These are phyloP conservation scores for Anacardium occidentale DNA, from an alignment of 345 rosid genomes.

Conservation along the genomic window DNA sequence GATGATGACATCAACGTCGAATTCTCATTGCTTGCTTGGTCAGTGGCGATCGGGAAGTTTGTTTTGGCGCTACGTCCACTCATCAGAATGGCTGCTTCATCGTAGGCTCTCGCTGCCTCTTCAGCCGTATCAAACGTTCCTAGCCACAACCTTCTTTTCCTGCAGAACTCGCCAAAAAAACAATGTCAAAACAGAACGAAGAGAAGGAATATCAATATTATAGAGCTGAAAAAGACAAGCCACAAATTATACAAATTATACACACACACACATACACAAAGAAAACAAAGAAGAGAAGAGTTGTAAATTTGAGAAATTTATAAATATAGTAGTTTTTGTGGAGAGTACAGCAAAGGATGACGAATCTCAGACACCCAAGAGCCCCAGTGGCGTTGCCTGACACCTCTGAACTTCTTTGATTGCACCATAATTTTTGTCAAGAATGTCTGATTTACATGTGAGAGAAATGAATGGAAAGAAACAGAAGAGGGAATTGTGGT, in stretches of 20 bases:
- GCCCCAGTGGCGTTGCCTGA: constrained; percentile 94
- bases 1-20: not conserved
- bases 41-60: constrained; percentile 46
- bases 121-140: constrained; percentile 80
- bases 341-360: constrained; percentile 62
- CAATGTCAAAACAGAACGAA: no score
- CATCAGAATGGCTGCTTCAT: constrained; percentile 70
- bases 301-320: not conserved
- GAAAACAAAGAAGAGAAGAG: not conserved
- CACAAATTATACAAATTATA: not conserved
- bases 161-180: constrained; percentile 11
- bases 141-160: constrained; percentile 81
- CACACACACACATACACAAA: not conserved
- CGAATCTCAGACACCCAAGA: constrained; percentile 92
- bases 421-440: constrained; percentile 38
- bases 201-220: not conserved
- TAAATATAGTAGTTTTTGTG: not conserved
- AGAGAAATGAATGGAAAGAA: not conserved
- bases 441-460: not conserved
- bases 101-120: constrained; percentile 74
- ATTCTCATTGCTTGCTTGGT: constrained; percentile 20
- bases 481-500: not conserved
- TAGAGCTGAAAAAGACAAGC: not conserved
- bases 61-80: constrained; percentile 77
- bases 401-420: constrained; percentile 86